These are phyloP conservation scores for Harringtonia aguacate DNA, from an alignment of 2,329 filamentous ascomycete genomes.

Conservation along the genomic window DNA sequence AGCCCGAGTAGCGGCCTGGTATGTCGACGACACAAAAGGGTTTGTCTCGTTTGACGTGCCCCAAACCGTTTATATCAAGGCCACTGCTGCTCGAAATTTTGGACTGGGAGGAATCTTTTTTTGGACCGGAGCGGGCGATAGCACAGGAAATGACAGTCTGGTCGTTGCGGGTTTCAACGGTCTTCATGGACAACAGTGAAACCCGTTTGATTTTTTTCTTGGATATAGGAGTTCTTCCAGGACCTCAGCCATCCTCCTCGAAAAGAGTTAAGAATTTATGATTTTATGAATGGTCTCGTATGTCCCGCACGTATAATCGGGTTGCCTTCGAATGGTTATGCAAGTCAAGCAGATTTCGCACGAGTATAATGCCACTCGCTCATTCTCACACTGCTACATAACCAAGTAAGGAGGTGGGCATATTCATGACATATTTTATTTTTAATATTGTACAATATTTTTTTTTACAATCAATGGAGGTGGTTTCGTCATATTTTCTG, in stretches of 20 bases:
- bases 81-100: slow-evolving; percentile 42
- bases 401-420: no score
- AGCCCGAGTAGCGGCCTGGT: slow-evolving; percentile 42
- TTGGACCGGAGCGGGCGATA: slow-evolving; percentile 56
- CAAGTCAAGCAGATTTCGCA: no score
- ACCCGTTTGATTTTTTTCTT: no score
- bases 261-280: no score
- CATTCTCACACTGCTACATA: no score
- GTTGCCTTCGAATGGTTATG: no score
- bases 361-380: no score
- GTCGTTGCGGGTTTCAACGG: slow-evolving; percentile 49
- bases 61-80: slow-evolving; percentile 49
- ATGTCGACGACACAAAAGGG: slow-evolving; percentile 28
- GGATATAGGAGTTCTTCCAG: no score
- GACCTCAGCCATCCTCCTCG: no score
- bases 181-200: slow-evolving; percentile 18
- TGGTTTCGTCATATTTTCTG: slow-evolving; percentile 28
- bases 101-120: slow-evolving; percentile 55
- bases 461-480: no score
- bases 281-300: no score
- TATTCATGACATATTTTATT: background rate
- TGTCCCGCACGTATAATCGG: no score
- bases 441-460: background rate
- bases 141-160: slow-evolving; percentile 40
- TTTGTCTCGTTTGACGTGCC: slow-evolving; percentile 58